phyloP scores from a whole-genome alignment of 2,329 filamentous ascomycete species.

The Sclerotinia glacialis region DNA sequence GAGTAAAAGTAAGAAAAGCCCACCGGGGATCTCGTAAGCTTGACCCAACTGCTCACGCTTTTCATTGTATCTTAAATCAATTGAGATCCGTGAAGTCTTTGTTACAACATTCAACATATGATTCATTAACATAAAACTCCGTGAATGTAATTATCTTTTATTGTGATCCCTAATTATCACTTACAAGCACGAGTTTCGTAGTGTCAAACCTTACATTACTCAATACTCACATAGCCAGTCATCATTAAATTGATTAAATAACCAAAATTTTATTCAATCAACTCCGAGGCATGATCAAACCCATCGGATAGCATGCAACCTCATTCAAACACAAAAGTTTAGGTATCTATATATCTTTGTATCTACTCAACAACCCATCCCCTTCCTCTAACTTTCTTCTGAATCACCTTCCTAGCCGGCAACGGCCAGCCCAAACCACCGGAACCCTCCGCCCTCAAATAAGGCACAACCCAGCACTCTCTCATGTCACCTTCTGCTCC shows the following conservation, averaged over 20 bases:
- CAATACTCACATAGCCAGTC: neutral
- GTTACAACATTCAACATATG: neutral
- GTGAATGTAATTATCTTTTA: too few relatives aligned
- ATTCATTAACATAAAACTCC: neutral
- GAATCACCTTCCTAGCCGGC: conserved; percentile 78
- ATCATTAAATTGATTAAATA: neutral
- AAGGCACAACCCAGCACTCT: conserved; percentile 81
- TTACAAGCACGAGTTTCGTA: neutral
- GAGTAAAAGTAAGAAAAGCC: neutral
- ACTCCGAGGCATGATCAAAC: neutral
- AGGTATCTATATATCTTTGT: neutral
- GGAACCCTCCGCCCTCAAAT: conserved; percentile 64
- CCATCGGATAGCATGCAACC: neutral
- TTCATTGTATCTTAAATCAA: too few relatives aligned
- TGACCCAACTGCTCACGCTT: neutral
- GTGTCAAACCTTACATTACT: neutral
- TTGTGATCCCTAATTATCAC: neutral
- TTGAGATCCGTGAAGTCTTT: too few relatives aligned
- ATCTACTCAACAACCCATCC: conserved; percentile 60
- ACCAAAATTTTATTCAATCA: neutral
- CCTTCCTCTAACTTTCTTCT: conserved; percentile 68
- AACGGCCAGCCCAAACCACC: conserved; percentile 78
- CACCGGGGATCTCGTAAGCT: neutral
- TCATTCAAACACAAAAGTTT: neutral
- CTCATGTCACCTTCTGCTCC: conserved; percentile 50